Conservation (phyloP, 2,329 filamentous ascomycete genomes). For the Thielaviopsis punctulata region DNA sequence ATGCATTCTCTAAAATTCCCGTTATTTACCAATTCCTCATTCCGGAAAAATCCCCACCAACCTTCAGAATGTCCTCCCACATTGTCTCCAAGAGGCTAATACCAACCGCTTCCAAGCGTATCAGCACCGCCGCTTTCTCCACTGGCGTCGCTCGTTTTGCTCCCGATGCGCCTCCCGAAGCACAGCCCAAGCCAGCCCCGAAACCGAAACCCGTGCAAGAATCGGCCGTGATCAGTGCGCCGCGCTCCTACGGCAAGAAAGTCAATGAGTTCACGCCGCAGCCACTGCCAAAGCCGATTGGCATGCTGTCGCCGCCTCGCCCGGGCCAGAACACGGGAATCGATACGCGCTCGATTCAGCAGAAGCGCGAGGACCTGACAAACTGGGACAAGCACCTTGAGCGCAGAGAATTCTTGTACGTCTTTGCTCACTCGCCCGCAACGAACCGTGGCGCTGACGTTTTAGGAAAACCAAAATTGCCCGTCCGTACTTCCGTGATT, state of each 20-base stretch:
- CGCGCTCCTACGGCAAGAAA: constrained; percentile 40
- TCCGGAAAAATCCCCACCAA: background rate
- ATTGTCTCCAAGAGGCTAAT: background rate
- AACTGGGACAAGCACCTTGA: constrained; percentile 72
- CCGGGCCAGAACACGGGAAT: constrained; percentile 69
- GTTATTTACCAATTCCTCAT: background rate
- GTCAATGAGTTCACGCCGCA: constrained; percentile 38
- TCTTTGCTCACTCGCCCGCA: background rate
- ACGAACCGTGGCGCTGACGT: background rate
- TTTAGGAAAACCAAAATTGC: constrained; percentile 58
- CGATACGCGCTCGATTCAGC: constrained; percentile 45
- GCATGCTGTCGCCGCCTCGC: constrained; percentile 55
- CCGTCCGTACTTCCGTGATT: constrained; percentile 91
- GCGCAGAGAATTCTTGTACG: constrained; percentile 58
- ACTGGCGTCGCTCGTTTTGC: constrained; percentile 32
- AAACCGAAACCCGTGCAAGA: constrained; percentile 12
- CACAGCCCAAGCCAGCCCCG: constrained; percentile 8
- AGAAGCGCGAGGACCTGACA: constrained; percentile 65
- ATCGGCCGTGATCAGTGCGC: constrained; percentile 35
- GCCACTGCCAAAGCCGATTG: constrained; percentile 58
- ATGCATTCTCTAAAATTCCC: background rate
- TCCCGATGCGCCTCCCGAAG: constrained; percentile 22
- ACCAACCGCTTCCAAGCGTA: background rate
- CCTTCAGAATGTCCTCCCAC: background rate
- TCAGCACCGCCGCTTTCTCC: constrained; percentile 27